These are phyloP conservation scores for Notholithocarpus densiflorus DNA, from an alignment of 306 rosid species.

Conservation along the genomic window DNA sequence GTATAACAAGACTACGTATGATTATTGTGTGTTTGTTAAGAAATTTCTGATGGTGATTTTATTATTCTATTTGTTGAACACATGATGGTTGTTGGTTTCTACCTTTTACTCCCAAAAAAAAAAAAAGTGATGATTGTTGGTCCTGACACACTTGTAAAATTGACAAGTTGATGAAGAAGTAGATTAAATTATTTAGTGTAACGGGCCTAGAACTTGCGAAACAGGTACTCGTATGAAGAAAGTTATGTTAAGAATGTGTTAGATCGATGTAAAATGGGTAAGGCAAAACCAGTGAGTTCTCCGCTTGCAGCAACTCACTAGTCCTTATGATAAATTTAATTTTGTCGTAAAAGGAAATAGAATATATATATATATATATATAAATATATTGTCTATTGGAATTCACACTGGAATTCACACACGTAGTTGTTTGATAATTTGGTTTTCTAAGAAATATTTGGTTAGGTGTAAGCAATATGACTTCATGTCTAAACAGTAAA, in stretches of 20 bases:
- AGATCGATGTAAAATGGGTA: background rate
- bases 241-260: background rate
- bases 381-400: too few species aligned
- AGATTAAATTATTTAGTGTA: background rate
- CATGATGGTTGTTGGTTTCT: background rate
- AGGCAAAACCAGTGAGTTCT: background rate
- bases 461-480: too few species aligned
- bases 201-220: background rate
- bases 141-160: background rate
- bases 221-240: background rate
- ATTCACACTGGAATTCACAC: too few species aligned
- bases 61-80: background rate
- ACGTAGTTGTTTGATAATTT: too few species aligned
- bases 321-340: too few species aligned
- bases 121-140: background rate
- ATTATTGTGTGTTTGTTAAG: background rate
- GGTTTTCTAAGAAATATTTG: too few species aligned
- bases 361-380: too few species aligned
- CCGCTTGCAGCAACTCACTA: background rate
- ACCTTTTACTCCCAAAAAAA: too few species aligned
- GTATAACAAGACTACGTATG: background rate
- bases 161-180: background rate
- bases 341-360: too few species aligned
- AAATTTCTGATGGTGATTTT: too few species aligned
- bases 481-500: too few species aligned